Evolutionary conservation across 108 stramenopile species (phyloP).

Genomic region (Licmophora abbreviata): DNA sequence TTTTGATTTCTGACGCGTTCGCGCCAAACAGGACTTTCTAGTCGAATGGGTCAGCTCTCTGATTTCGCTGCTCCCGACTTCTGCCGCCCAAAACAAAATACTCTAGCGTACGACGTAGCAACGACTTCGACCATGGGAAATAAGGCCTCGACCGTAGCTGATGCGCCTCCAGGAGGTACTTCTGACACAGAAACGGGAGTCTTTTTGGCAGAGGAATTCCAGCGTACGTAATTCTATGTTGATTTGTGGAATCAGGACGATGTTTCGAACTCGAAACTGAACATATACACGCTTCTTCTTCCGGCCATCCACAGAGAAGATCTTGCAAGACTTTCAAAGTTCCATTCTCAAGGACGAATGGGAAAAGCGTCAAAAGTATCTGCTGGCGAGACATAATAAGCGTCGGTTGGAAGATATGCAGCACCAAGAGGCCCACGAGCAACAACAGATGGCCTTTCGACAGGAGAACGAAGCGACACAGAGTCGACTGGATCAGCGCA

Average conservation of each 20-base stretch:
- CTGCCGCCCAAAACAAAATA: too few species aligned
- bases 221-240: too few species aligned
- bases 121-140: neutral
- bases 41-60: too few species aligned
- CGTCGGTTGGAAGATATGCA: neutral
- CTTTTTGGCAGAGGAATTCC: too few species aligned
- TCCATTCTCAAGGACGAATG: neutral
- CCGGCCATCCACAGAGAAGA: neutral
- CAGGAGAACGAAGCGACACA: neutral
- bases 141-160: neutral
- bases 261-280: too few species aligned
- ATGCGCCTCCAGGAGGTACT: too few species aligned
- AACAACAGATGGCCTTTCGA: neutral
- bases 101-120: neutral
- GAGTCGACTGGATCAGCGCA: neutral
- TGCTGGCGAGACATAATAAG: neutral
- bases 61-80: too few species aligned
- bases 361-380: conserved; percentile 4
- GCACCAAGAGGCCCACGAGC: neutral
- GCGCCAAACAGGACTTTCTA: too few species aligned
- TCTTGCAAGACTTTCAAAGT: conserved; percentile 3
- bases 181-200: too few species aligned
- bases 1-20: too few species aligned
- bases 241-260: too few species aligned
- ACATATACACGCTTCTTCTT: too few species aligned